Evolutionary conservation across 306 rosid species (phyloP).

Genomic region (Fragaria nilgerrensis): DNA sequence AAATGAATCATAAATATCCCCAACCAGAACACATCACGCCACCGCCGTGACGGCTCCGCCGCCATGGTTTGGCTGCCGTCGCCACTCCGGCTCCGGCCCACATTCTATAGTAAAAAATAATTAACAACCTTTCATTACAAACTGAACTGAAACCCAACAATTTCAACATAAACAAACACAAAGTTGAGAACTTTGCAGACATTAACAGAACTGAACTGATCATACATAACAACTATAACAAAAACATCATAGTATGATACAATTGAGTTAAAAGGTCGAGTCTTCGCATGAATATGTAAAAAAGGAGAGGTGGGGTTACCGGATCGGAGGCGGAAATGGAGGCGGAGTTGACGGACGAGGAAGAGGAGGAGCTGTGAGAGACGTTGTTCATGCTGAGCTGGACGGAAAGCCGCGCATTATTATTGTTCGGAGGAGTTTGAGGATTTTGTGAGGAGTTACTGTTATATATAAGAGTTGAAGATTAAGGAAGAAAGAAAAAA

Average conservation of each 20-base stretch:
- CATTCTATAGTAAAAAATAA: slow-evolving; percentile 36
- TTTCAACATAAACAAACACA: not conserved
- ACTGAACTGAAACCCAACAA: not conserved
- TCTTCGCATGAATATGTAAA: not conserved
- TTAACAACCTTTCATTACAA: not conserved
- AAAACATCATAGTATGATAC: not conserved
- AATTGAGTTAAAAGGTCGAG: not conserved
- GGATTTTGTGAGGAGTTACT: not conserved
- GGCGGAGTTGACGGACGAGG: slow-evolving; percentile 57
- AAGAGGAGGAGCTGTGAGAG: slow-evolving; percentile 53
- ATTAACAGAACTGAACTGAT: not conserved
- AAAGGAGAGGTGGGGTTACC: slow-evolving; percentile 32
- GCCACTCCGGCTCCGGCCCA: slow-evolving; percentile 39
- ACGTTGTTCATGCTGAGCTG: slow-evolving; percentile 52
- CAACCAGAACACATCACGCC: slow-evolving; percentile 92
- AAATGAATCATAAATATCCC: slow-evolving; percentile 66
- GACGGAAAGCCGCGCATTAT: slow-evolving; percentile 37
- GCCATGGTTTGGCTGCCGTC: slow-evolving; percentile 45
- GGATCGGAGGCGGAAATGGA: slow-evolving; percentile 52
- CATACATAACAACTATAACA: not conserved
- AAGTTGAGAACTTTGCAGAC: not conserved
- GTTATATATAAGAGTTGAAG: not conserved
- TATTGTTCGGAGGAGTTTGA: not conserved
- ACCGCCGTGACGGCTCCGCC: slow-evolving; percentile 59
- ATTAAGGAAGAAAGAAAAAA: not conserved